Evolutionary conservation across 352 stramenopile genomes (phyloP), one percentile per base, ranked within the genome.

Genomic region (Phytopythium oedochilum): DNA sequence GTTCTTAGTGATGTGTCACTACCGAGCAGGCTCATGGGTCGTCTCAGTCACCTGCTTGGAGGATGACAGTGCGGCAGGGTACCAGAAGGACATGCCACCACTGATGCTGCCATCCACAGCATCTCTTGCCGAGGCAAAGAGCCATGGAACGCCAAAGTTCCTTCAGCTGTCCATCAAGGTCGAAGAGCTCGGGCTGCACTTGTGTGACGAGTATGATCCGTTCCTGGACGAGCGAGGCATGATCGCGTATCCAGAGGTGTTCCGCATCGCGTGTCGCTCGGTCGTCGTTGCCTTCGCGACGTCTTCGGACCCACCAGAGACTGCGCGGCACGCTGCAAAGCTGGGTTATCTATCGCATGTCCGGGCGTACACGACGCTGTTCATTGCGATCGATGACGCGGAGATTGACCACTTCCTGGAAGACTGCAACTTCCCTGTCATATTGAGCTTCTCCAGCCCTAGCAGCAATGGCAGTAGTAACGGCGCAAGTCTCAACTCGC

Each of bases 291-390:
- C 70, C 22, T 83, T 88, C 67, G 51, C 65, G 9, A 78, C 77
- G 26, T 70, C 68, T 25, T n/a, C 62, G 11, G 71, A 84, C 17
- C 65, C 81, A 12, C 84, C 81, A 12, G 72, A 89, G 62, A 57
- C 52, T 31, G 60, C 71, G 5, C 68, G 70, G n/a, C 60, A 71
- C 18, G 79, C 68, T 34, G 60, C 69, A 22, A 66, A 63, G 14
- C 56, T 91, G 26, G 84, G 84, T 2, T 92, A 92, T 62, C 43
- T 91, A 10, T 73, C 74, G 5, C 75, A 92, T 53, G 64, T 94
- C 44, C 70, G 73, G 28, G 64, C 68, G 25, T 92, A 89, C 63
- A 82, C 65, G 17, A 75, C 75, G 15, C 53, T 89, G 12, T 87
- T 78, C 29, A 34, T 83, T 28, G 43, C 55, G 18, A 34, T 91